These are phyloP conservation scores for Fusarium sp. DNA, from an alignment of 2,329 filamentous ascomycete genomes.

Conservation along the genomic window DNA sequence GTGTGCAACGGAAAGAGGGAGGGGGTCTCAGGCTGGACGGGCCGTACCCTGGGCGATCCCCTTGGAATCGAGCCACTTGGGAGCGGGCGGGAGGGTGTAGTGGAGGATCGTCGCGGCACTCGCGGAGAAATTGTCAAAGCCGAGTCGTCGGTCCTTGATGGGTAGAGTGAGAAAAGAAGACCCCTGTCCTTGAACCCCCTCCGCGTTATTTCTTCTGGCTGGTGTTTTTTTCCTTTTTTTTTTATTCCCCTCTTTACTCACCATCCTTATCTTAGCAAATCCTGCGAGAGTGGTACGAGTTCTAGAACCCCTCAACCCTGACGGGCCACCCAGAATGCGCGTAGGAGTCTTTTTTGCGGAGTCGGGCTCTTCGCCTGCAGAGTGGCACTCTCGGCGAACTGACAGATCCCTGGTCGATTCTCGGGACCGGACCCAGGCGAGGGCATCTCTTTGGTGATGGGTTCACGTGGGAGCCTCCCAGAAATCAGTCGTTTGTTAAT, in stretches of 20 bases:
- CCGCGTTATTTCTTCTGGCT: not conserved
- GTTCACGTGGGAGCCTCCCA: not conserved
- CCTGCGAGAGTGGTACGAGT: constrained; percentile 9
- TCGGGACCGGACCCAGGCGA: not conserved
- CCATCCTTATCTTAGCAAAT: constrained; percentile 1
- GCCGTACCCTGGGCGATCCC: constrained; percentile 10
- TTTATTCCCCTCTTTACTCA: not conserved
- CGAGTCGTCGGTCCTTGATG: not conserved
- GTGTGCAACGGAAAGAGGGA: not conserved
- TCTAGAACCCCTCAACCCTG: constrained; percentile 3
- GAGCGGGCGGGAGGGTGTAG: not conserved
- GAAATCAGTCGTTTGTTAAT: not conserved
- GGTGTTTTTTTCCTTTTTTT: not conserved
- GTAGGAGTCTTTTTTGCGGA: not conserved
- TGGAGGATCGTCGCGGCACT: not conserved
- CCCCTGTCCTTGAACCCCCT: not conserved
- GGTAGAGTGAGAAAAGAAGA: not conserved
- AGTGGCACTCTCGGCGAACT: not conserved
- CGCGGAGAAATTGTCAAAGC: not conserved
- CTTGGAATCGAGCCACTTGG: not conserved
- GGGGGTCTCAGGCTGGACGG: constrained; percentile 7
- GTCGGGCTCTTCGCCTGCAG: not conserved
- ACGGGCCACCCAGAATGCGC: not conserved
- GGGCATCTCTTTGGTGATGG: not conserved
- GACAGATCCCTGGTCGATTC: not conserved